These are phyloP conservation scores for Penicillium parvum DNA, from an alignment of 495 filamentous ascomycete genomes.

Conservation along the genomic window DNA sequence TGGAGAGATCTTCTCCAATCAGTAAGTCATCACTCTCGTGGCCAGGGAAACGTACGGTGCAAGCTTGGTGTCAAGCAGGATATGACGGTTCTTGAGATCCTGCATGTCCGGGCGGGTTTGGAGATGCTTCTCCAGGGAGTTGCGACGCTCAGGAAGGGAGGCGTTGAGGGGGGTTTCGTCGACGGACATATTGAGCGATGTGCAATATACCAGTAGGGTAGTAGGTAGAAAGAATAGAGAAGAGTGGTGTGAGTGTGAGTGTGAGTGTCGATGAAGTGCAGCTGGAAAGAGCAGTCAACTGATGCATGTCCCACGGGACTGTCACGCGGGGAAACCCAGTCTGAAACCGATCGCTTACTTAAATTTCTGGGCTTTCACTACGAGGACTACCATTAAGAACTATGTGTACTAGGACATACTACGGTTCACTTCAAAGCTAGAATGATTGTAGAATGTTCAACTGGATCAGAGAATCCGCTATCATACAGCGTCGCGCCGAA, in stretches of 20 bases:
- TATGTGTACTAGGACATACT: too few species aligned
- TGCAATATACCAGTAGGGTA: background rate
- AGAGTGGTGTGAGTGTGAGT: too few species aligned
- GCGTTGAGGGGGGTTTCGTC: conserved; percentile 36
- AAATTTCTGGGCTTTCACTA: too few species aligned
- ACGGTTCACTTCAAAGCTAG: background rate
- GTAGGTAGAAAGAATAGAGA: background rate
- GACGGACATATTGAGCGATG: conserved; percentile 28
- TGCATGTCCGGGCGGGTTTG: conserved; percentile 71
- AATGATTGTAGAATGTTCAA: background rate
- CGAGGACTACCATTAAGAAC: too few species aligned
- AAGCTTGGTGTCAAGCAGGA: conserved; percentile 65
- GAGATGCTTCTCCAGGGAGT: conserved; percentile 85
- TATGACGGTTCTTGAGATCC: conserved; percentile 74
- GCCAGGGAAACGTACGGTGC: conserved; percentile 51
- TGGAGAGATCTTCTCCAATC: conserved; percentile 52
- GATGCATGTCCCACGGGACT: conserved; percentile 11
- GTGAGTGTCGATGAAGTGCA: background rate
- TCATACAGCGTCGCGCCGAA: background rate
- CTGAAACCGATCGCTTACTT: too few species aligned
- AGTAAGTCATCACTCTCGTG: background rate
- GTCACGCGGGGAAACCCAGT: conserved; percentile 20
- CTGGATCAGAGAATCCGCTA: conserved; percentile 5
- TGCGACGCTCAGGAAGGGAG: conserved; percentile 70
- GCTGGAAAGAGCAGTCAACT: conserved; percentile 13